Percentiles rank a stretch among this genome's conserved stretches.
Evolutionary conservation across 1,284 basidiomycete species (phyloP).

Genomic region (Tranzscheliella williamsii): DNA sequence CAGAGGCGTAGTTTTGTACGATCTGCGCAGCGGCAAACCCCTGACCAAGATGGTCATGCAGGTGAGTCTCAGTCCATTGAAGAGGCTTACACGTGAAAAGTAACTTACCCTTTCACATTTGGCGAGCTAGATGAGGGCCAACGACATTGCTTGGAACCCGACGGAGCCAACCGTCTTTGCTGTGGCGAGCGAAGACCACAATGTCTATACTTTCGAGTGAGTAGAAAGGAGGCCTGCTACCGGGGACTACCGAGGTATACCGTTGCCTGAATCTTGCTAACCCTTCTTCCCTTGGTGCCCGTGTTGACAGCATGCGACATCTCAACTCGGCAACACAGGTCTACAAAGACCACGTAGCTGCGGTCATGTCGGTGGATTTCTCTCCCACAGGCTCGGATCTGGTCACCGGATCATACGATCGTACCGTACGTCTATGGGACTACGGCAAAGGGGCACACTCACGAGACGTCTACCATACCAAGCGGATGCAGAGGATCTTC

Average conservation of each 20-base stretch:
- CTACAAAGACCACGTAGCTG: constrained; percentile 95
- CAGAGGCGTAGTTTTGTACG: constrained; percentile 92
- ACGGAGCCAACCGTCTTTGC: constrained; percentile 88
- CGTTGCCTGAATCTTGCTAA: neutral
- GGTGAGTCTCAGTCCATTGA: constrained; percentile 63
- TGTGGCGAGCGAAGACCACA: constrained; percentile 95
- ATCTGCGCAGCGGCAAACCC: constrained; percentile 92
- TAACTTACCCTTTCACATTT: neutral
- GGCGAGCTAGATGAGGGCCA: constrained; percentile 65
- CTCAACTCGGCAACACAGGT: constrained; percentile 83
- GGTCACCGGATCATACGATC: constrained; percentile 93
- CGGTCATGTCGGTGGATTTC: constrained; percentile 68
- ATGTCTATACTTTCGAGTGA: constrained; percentile 91
- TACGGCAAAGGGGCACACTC: constrained; percentile 75
- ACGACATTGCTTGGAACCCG: constrained; percentile 91
- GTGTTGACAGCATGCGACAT: constrained; percentile 69
- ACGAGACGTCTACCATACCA: constrained; percentile 94
- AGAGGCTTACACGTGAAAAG: constrained; percentile 1
- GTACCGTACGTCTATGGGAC: constrained; percentile 91
- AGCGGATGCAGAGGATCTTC: constrained; percentile 91
- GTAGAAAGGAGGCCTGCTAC: no score
- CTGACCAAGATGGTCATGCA: constrained; percentile 88
- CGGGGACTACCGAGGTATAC: neutral
- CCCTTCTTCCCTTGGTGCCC: neutral
- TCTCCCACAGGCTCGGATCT: constrained; percentile 91